Base-by-base conservation (phyloP, 2,329 filamentous ascomycete species). In the Microsporum audouinii region DNA sequence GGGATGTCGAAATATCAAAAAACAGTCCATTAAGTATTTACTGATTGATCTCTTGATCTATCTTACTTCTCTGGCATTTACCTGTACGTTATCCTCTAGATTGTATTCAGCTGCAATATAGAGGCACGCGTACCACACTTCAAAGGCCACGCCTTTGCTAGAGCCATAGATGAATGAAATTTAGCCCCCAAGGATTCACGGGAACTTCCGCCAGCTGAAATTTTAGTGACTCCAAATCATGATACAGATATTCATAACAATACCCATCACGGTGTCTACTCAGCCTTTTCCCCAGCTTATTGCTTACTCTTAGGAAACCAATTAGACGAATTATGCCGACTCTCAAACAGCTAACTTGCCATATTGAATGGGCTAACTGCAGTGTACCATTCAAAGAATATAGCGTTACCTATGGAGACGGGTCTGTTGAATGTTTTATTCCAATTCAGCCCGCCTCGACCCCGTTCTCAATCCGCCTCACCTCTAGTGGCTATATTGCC, bases 281-380 rank as follows among this genome's bases (percentile, higher is more conserved):
- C 14, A 8, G 7, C 36, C 14, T 8, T 7, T 31, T 17, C 31
- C 17, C 51, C 23, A 23, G 27, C 10, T 14, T 31, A 51, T 51
- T 31, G 45, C 31, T 51, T 51, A 29, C 31, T 51, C 33, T 47
- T 47, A 47, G 17, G 6, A 36, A 34, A 29, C 33, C 12, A 33
- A 34, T 27, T 23, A 23, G 23, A 36, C 23, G 5, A 4, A 71
- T 53, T 38, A 84, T 84, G 81, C 81, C 81, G 5, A 76, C 72
- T 3, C 76, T 82, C 62, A 81, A 79, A 66, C 76, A 81, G 36
- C 71, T 84, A 36, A 74, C 68, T 23, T 83, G 81, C 73, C 74
- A 73, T 41, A 74, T 84, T 47, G 77, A 82, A 72, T 75, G 80
- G 58, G 71, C 74, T 5, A 68, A 71, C n/a, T 71, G 72, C n/a